These are phyloP conservation scores for Lojkania enalia DNA, from an alignment of 2,329 filamentous ascomycete genomes.

Conservation along the genomic window DNA sequence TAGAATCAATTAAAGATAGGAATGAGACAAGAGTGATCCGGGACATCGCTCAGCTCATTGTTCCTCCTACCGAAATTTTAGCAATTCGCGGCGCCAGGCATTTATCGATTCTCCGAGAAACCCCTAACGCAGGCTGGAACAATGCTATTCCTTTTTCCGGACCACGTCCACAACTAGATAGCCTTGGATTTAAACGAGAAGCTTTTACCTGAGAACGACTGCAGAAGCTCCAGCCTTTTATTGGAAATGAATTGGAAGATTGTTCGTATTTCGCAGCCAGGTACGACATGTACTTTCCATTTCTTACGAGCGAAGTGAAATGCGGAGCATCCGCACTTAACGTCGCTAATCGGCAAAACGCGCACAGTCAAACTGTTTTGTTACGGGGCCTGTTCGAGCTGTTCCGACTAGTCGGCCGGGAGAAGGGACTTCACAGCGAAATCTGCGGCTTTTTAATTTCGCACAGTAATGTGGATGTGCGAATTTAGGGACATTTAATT, in stretches of 20 bases:
- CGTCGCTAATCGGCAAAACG: slow-evolving; percentile 23
- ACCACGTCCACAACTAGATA: slow-evolving; percentile 24
- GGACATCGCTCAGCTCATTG: slow-evolving; percentile 19
- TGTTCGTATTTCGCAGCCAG: slow-evolving; percentile 9
- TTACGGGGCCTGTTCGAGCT: slow-evolving; percentile 12
- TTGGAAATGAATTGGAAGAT: slow-evolving; percentile 5
- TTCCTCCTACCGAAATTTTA: slow-evolving; percentile 19
- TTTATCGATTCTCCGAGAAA: slow-evolving; percentile 20
- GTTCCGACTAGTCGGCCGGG: slow-evolving; percentile 16
- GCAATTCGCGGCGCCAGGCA: slow-evolving; percentile 15
- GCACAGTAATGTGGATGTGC: slow-evolving; percentile 15
- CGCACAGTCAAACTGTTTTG: slow-evolving; percentile 1
- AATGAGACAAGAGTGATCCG: slow-evolving; percentile 22
- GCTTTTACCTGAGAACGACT: slow-evolving; percentile 20
- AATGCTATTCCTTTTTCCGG: slow-evolving; percentile 17
- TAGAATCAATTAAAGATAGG: slow-evolving; percentile 31
- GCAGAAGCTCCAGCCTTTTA: slow-evolving; percentile 21
- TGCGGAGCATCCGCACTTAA: slow-evolving; percentile 9
- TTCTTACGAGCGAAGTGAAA: slow-evolving; percentile 23
- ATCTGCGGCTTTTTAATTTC: slow-evolving; percentile 20
- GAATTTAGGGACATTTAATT: slow-evolving; percentile 17
- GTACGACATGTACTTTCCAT: slow-evolving; percentile 20
- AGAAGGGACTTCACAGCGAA: slow-evolving; percentile 19
- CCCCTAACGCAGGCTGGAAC: slow-evolving; percentile 19
- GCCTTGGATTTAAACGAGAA: slow-evolving; percentile 22